Evolutionary conservation across 805 yeast species (phyloP).

Genomic region (Cyberlindnera maclurae): DNA sequence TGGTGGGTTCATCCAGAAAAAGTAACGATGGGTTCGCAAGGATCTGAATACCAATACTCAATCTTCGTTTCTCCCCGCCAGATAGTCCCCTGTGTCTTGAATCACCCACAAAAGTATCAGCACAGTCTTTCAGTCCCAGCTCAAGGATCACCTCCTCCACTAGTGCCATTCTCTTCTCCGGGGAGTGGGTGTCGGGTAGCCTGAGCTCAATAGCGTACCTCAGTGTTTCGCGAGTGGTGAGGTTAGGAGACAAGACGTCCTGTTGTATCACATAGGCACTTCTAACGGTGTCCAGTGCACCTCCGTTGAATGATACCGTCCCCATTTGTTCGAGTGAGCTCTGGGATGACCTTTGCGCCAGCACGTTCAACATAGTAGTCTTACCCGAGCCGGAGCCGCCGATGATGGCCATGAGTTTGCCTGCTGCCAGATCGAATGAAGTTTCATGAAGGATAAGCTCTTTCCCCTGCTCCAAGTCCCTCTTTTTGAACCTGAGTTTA

Average conservation of each 20-base stretch:
- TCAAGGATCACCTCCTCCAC: constrained; percentile 60
- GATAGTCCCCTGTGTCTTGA: constrained; percentile 51
- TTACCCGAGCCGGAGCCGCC: constrained; percentile 91
- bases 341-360: constrained; percentile 43
- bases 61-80: constrained; percentile 80
- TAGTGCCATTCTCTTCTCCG: constrained; percentile 37
- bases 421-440: constrained; percentile 57
- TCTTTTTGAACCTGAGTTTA: not conserved
- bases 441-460: constrained; percentile 25
- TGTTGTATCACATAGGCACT: constrained; percentile 69
- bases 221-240: constrained; percentile 71
- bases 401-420: constrained; percentile 70
- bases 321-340: constrained; percentile 37
- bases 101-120: constrained; percentile 57
- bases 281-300: constrained; percentile 15
- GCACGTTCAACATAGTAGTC: constrained; percentile 66
- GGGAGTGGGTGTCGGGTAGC: constrained; percentile 40
- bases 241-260: constrained; percentile 62
- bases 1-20: constrained; percentile 79
- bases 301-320: constrained; percentile 29
- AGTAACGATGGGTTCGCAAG: constrained; percentile 69
- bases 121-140: constrained; percentile 64
- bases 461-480: not conserved
- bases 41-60: constrained; percentile 77
- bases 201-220: constrained; percentile 67